phyloP scores from a whole-genome alignment of 2,329 filamentous ascomycete genomes.

The Trichoderma koningii region DNA sequence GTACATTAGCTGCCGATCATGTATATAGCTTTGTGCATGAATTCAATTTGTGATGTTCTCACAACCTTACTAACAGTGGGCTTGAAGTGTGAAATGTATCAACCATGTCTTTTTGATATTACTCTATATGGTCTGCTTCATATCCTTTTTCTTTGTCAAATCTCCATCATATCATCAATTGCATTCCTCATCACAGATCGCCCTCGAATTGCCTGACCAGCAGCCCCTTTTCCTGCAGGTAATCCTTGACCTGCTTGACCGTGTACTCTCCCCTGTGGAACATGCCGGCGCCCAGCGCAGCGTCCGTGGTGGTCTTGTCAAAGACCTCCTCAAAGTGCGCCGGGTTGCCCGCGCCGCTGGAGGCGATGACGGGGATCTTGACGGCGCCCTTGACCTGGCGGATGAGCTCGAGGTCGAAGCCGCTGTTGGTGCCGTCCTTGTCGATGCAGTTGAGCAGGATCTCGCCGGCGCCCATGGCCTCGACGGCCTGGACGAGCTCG shows the following conservation, averaged over 20 bases:
- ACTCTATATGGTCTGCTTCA: constrained; percentile 5
- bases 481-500: constrained; percentile 83
- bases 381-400: constrained; percentile 82
- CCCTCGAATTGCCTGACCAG: constrained; percentile 78
- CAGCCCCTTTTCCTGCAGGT: constrained; percentile 69
- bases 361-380: constrained; percentile 92
- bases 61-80: background rate
- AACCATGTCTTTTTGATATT: constrained; percentile 5
- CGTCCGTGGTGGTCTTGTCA: constrained; percentile 79
- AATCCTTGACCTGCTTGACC: constrained; percentile 89
- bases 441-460: constrained; percentile 97
- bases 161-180: background rate
- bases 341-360: constrained; percentile 86
- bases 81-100: constrained; percentile 1
- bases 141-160: background rate
- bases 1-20: background rate
- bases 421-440: constrained; percentile 89
- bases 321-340: constrained; percentile 92
- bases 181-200: constrained; percentile 36
- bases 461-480: constrained; percentile 94
- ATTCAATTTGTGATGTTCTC: background rate
- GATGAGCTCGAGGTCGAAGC: constrained; percentile 93
- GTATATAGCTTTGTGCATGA: background rate
- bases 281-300: constrained; percentile 93
- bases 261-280: constrained; percentile 97